phyloP scores from a whole-genome alignment of 441 rosid genomes.

The Gossypium aridum region DNA sequence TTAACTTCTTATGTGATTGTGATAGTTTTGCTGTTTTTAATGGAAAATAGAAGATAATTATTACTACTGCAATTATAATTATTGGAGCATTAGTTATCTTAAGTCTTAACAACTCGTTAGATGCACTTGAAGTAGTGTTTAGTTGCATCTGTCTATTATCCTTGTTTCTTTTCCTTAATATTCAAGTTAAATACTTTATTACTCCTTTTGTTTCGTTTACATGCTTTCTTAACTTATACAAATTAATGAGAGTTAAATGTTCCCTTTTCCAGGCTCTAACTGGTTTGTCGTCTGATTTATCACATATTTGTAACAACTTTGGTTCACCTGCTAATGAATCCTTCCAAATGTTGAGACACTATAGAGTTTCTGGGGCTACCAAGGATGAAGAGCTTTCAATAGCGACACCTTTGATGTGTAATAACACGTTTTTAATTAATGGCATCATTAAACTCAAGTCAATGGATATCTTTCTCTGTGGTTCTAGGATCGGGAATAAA shows the following conservation, averaged over 20 bases:
- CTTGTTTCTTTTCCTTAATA: not conserved
- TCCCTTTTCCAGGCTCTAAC: slow-evolving; percentile 48
- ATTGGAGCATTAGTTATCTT: not conserved
- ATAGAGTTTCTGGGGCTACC: slow-evolving; percentile 29
- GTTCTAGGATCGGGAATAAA: slow-evolving; percentile 35
- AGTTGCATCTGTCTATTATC: not conserved
- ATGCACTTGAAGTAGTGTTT: not conserved
- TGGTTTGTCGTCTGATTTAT: slow-evolving; percentile 42
- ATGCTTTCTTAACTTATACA: slow-evolving; percentile 1
- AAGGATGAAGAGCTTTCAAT: slow-evolving; percentile 27
- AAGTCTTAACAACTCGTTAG: not conserved
- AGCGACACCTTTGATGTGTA: slow-evolving; percentile 27
- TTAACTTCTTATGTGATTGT: not conserved
- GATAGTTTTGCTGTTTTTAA: not conserved
- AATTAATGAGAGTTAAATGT: slow-evolving; percentile 1
- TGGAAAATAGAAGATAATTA: not conserved
- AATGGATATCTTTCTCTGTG: slow-evolving; percentile 58
- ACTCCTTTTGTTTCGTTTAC: not conserved
- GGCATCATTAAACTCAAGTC: slow-evolving; percentile 47
- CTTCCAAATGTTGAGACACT: slow-evolving; percentile 41
- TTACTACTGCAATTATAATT: not conserved
- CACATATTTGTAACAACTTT: slow-evolving; percentile 33
- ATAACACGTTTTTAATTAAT: slow-evolving; percentile 33
- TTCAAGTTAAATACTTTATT: not conserved
- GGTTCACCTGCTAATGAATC: slow-evolving; percentile 28